Percentiles rank a stretch among this genome's conserved stretches.
These are phyloP conservation scores for Spergularia azorica DNA, from an alignment of 179 eudicot genomes.

Conservation along the genomic window DNA sequence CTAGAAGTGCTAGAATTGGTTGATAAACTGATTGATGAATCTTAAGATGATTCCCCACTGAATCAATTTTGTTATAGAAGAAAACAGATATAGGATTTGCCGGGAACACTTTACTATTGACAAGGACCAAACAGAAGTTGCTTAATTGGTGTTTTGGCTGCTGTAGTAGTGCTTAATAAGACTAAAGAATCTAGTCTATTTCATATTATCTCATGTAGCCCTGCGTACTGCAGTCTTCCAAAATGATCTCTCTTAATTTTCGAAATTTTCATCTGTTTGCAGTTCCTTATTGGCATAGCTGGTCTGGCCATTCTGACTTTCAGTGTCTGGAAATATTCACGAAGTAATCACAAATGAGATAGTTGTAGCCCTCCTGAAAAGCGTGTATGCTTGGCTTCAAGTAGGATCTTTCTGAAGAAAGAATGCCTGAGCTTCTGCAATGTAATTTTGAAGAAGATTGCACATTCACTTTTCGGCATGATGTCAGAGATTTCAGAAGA, in stretches of 20 bases:
- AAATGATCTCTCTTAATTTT: neutral
- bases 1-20: no score
- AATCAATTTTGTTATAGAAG: no score
- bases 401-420: neutral
- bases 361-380: conserved; percentile 3
- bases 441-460: neutral
- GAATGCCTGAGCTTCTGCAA: neutral
- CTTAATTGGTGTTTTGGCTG: neutral
- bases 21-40: no score
- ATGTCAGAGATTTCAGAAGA: conserved; percentile 3
- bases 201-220: neutral
- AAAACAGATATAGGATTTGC: no score
- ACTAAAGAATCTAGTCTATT: no score
- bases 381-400: neutral
- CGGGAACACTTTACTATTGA: no score
- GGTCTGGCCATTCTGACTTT: conserved; percentile 59
- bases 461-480: neutral
- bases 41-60: no score
- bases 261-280: conserved; percentile 24
- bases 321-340: conserved; percentile 64
- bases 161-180: neutral
- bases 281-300: conserved; percentile 67
- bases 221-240: neutral
- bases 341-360: conserved; percentile 39
- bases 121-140: no score